Percentiles rank a stretch among this genome's conserved stretches.
Conservation (phyloP, 2,329 filamentous ascomycete genomes). For the Scedosporium aurantiacum region DNA sequence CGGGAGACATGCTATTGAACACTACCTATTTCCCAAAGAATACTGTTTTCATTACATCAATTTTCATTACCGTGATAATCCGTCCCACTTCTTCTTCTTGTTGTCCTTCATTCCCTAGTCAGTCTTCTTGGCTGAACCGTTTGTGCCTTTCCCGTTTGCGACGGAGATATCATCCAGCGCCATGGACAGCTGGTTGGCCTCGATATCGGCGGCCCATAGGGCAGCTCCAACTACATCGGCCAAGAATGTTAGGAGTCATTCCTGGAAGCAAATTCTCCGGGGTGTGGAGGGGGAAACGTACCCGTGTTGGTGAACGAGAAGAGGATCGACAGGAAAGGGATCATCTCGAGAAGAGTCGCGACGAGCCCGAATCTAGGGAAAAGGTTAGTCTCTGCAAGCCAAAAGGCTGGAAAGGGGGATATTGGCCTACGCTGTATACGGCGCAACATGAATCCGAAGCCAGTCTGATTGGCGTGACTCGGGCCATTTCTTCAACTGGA, state of each 20-base stretch:
- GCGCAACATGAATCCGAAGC: slow-evolving; percentile 3
- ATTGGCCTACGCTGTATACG: not conserved
- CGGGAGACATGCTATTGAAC: no score
- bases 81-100: not conserved
- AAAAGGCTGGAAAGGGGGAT: not conserved
- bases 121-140: not conserved
- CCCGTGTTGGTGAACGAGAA: slow-evolving; percentile 84
- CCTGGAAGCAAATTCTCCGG: not conserved
- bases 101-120: not conserved
- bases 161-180: not conserved
- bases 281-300: slow-evolving; percentile 20
- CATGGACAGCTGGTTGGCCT: slow-evolving; percentile 42
- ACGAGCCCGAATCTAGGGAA: slow-evolving; percentile 56
- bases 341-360: slow-evolving; percentile 71
- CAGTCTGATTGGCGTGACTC: not conserved
- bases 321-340: slow-evolving; percentile 71
- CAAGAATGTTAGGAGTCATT: slow-evolving; percentile 2
- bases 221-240: slow-evolving; percentile 62
- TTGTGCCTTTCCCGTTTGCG: not conserved
- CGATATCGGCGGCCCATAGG: slow-evolving; percentile 86
- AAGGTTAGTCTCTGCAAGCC: not conserved
- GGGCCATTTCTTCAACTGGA: slow-evolving; percentile 81
- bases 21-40: no score
- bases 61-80: not conserved
- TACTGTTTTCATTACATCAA: not conserved